These are phyloP conservation scores for Santalum album DNA, from an alignment of 164 flowering plant genomes.

Conservation along the genomic window DNA sequence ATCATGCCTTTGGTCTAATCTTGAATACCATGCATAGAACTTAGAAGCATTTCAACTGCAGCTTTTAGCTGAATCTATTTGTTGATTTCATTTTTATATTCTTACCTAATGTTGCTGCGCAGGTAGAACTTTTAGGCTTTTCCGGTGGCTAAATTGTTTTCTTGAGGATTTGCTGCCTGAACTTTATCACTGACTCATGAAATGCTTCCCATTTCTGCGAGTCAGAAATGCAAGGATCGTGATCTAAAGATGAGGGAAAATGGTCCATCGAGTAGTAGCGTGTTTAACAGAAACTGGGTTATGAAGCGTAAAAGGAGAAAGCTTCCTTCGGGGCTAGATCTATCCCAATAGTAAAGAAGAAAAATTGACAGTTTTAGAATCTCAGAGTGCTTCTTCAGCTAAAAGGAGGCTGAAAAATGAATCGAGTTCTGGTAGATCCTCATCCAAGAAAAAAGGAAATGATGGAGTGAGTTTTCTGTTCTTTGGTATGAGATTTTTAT, in stretches of 20 bases:
- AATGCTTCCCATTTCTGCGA: constrained; percentile 11
- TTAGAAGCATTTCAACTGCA: no score
- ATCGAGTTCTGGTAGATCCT: constrained; percentile 22
- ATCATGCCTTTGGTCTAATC: no score
- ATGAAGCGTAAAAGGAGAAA: constrained; percentile 81
- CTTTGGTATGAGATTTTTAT: neutral
- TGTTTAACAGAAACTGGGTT: constrained; percentile 75
- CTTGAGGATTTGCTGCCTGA: constrained; percentile 1
- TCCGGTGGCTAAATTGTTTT: neutral
- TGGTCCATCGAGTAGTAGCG: constrained; percentile 31
- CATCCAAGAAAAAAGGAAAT: constrained; percentile 73
- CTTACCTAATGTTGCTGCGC: neutral
- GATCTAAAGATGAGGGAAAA: constrained; percentile 56
- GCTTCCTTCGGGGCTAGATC: constrained; percentile 37
- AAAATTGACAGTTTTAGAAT: constrained; percentile 27
- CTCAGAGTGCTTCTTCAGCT: constrained; percentile 31
- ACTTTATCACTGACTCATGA: constrained; percentile 10
- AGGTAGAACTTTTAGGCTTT: neutral
- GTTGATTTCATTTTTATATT: no score
- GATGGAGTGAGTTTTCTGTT: constrained; percentile 72
- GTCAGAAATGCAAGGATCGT: constrained; percentile 14
- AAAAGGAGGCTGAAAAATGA: constrained; percentile 35
- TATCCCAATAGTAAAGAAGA: constrained; percentile 36
- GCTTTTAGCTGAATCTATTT: no score
- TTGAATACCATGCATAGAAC: no score